phyloP scores from a whole-genome alignment of 2,329 filamentous ascomycete species.

The Tolypocladium cylindrosporum region DNA sequence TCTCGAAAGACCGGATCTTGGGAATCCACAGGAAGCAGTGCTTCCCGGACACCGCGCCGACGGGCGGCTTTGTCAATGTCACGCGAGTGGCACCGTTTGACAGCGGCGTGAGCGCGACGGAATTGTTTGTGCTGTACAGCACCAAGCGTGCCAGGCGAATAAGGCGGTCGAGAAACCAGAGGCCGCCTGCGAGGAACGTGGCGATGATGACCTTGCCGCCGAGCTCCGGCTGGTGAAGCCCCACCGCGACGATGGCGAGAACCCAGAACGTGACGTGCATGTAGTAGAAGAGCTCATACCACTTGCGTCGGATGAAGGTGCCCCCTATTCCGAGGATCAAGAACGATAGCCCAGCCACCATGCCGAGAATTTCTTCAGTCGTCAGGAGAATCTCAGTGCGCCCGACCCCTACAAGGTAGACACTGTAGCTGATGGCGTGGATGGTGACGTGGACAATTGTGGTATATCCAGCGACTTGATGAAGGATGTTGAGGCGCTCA shows the following conservation, averaged over 20 bases:
- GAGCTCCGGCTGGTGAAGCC: constrained; percentile 41
- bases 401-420: constrained; percentile 24
- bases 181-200: constrained; percentile 27
- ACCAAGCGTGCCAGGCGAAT: constrained; percentile 34
- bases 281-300: constrained; percentile 48
- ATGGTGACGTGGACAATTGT: constrained; percentile 35
- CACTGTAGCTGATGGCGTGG: constrained; percentile 34
- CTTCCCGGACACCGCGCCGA: constrained; percentile 39
- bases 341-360: constrained; percentile 36
- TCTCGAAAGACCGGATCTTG: constrained; percentile 42
- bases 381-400: constrained; percentile 22
- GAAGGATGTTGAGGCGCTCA: constrained; percentile 47
- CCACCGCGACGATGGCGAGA: constrained; percentile 34
- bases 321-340: constrained; percentile 33
- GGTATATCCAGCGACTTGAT: constrained; percentile 41
- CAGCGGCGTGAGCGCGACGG: constrained; percentile 41
- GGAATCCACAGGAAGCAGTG: constrained; percentile 59
- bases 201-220: constrained; percentile 30
- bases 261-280: constrained; percentile 40
- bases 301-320: constrained; percentile 30
- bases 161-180: constrained; percentile 43
- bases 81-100: constrained; percentile 44
- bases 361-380: constrained; percentile 33
- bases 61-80: constrained; percentile 38
- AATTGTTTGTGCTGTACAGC: constrained; percentile 37